Evolutionary conservation across 164 flowering plant species (phyloP).

Genomic region (Cinnamomum chago): DNA sequence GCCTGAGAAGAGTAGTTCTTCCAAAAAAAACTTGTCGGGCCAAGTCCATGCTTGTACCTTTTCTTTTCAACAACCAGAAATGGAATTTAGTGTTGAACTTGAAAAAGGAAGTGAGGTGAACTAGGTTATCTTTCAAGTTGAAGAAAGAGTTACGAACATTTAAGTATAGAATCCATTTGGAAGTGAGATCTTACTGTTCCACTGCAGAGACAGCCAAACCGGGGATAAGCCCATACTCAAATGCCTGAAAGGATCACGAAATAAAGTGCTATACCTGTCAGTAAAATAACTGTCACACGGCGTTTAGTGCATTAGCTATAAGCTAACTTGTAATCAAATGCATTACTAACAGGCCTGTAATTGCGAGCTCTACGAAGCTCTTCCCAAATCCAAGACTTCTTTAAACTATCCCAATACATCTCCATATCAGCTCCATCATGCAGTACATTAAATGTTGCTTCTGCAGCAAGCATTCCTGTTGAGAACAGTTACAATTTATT

Average conservation of each 20-base stretch:
- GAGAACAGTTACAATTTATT: not conserved
- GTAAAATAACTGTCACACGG: not conserved
- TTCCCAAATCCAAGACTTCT: slow-evolving; percentile 90
- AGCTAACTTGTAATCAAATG: not conserved
- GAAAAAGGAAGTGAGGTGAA: too few relatives aligned
- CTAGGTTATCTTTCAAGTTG: not conserved
- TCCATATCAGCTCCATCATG: slow-evolving; percentile 55
- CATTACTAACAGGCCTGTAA: slow-evolving; percentile 74
- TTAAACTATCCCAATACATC: slow-evolving; percentile 62
- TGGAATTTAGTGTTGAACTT: too few relatives aligned
- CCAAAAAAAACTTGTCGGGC: not conserved
- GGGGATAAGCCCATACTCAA: slow-evolving; percentile 81
- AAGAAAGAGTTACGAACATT: not conserved
- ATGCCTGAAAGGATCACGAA: slow-evolving; percentile 52
- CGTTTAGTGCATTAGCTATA: not conserved
- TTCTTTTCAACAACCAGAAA: not conserved
- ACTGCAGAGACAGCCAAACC: slow-evolving; percentile 79
- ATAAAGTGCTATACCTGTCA: not conserved
- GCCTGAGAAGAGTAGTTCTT: not conserved
- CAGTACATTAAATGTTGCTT: slow-evolving; percentile 66
- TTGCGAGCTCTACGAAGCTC: slow-evolving; percentile 82
- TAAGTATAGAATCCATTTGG: not conserved
- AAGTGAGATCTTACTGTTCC: slow-evolving; percentile 65
- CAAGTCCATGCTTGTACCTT: not conserved
- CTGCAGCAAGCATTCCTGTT: slow-evolving; percentile 94